phyloP scores from a whole-genome alignment of 1,284 basidiomycete species.

The Grifola frondosa region DNA sequence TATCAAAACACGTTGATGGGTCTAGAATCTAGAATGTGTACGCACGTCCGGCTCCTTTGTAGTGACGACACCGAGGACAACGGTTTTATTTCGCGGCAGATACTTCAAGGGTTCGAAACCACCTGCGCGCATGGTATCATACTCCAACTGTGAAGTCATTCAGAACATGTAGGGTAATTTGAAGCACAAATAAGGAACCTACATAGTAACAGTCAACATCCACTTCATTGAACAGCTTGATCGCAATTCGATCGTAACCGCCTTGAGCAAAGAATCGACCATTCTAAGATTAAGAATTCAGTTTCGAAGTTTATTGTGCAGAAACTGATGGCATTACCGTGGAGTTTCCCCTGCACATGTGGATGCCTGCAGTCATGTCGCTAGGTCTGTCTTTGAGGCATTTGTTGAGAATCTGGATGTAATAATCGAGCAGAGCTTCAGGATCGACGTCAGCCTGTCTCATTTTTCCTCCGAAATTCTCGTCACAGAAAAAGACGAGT shows the following conservation, averaged over 20 bases:
- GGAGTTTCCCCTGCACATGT: constrained; percentile 80
- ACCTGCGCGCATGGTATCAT: constrained; percentile 70
- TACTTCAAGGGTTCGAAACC: constrained; percentile 62
- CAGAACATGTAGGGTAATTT: neutral
- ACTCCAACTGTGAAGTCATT: constrained; percentile 54
- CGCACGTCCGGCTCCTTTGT: constrained; percentile 61
- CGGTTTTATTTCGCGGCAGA: constrained; percentile 64
- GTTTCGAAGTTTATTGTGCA: neutral
- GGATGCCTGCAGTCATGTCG: constrained; percentile 66
- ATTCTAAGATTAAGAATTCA: constrained; percentile 20
- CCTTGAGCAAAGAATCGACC: constrained; percentile 68
- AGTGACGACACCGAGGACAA: constrained; percentile 71
- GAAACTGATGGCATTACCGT: constrained; percentile 35
- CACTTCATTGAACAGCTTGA: constrained; percentile 63
- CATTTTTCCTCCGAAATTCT: constrained; percentile 58
- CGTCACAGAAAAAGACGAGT: constrained; percentile 62
- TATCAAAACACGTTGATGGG: too few relatives aligned
- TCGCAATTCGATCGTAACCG: constrained; percentile 69
- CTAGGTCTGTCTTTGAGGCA: constrained; percentile 54
- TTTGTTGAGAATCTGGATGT: constrained; percentile 68
- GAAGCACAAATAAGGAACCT: constrained; percentile 17
- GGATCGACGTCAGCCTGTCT: constrained; percentile 54
- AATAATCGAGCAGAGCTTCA: constrained; percentile 62
- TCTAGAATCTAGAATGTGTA: neutral
- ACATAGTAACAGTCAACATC: constrained; percentile 74